Conservation (phyloP, 2,329 filamentous ascomycete species). For the Xylariaceae sp. region DNA sequence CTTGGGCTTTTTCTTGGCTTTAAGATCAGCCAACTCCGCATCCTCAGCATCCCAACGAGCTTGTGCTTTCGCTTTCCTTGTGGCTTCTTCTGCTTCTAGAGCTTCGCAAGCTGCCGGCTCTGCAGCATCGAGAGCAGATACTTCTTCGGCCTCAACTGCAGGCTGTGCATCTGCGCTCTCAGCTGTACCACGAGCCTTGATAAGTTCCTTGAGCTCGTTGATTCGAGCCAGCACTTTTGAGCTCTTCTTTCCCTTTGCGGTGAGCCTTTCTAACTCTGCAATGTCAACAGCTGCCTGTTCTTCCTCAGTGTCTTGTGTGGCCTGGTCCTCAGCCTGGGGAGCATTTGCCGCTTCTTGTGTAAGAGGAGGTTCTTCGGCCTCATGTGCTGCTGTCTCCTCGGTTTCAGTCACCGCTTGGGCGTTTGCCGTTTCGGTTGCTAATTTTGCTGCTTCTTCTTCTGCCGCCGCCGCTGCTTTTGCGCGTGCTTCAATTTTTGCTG, state of each 20-base stretch:
- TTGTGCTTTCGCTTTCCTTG: not conserved
- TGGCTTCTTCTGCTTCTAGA: not conserved
- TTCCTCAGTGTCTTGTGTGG: no score
- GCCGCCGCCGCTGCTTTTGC: not conserved
- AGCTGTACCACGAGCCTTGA: slow-evolving; percentile 8
- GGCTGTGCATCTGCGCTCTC: slow-evolving; percentile 6
- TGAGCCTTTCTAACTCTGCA: no score
- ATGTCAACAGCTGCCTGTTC: no score
- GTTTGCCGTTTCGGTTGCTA: slow-evolving; percentile 2
- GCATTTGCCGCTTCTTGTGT: not conserved
- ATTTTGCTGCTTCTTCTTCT: slow-evolving; percentile 6
- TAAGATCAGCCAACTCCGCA: not conserved
- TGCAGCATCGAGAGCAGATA: no score
- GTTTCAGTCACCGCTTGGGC: slow-evolving; percentile 17
- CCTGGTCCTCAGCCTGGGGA: no score
- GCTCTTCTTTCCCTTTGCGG: slow-evolving; percentile 4
- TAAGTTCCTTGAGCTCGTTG: slow-evolving; percentile 10
- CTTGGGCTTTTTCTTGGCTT: not conserved
- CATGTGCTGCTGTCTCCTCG: slow-evolving; percentile 17
- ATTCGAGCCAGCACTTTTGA: slow-evolving; percentile 10
- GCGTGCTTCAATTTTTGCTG: no score
- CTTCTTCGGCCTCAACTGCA: slow-evolving; percentile 1
- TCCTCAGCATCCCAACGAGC: not conserved
- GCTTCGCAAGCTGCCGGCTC: no score
- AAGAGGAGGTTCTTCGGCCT: slow-evolving; percentile 11